These are phyloP conservation scores for Calophaca sinica DNA, from an alignment of 306 rosid genomes.

Conservation along the genomic window DNA sequence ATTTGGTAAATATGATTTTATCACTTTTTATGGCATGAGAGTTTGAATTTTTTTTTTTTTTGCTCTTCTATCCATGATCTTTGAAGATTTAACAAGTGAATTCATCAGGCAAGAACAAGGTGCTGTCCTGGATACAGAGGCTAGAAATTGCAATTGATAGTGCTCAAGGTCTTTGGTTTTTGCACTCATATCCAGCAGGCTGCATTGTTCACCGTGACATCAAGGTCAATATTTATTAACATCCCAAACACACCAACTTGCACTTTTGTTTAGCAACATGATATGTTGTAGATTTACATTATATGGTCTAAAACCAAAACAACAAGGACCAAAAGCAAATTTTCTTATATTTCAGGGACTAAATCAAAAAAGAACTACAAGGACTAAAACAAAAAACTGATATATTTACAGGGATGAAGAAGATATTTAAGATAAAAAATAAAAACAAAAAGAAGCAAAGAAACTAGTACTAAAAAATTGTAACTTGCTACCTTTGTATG, in stretches of 20 bases:
- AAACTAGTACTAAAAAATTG: neutral
- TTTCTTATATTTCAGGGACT: too few relatives aligned
- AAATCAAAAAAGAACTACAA: too few relatives aligned
- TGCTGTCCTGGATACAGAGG: conserved; percentile 65
- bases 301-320: too few relatives aligned
- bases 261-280: neutral
- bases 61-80: conserved; percentile 11
- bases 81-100: conserved; percentile 39
- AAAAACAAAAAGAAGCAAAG: neutral
- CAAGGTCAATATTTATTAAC: conserved; percentile 56
- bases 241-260: neutral
- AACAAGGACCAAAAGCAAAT: too few relatives aligned
- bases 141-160: conserved; percentile 69
- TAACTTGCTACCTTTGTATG: neutral
- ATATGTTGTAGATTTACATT: too few relatives aligned
- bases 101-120: conserved; percentile 61
- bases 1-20: conserved; percentile 54
- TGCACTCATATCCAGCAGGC: conserved; percentile 66
- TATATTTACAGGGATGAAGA: neutral
- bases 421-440: neutral
- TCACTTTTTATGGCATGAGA: conserved; percentile 3
- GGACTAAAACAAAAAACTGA: too few relatives aligned
- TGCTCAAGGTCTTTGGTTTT: conserved; percentile 72
- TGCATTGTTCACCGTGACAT: conserved; percentile 79
- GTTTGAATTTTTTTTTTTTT: conserved; percentile 11